Base-by-base conservation (phyloP, 768 basidiomycete species). In the Amanita phalloides region DNA sequence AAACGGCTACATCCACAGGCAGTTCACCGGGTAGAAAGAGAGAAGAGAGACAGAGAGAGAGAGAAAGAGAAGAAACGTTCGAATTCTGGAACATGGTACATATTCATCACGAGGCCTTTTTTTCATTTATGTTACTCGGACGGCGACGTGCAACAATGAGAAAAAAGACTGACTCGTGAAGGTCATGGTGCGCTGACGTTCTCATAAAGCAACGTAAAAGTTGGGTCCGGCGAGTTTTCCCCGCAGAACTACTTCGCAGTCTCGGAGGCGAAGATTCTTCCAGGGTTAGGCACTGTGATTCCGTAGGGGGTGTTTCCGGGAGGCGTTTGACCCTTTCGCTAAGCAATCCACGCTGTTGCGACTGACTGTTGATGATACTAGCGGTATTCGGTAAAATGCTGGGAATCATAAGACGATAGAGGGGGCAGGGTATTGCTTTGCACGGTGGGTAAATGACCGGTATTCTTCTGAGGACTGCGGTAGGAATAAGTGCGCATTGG, bases 361-460 rank as follows among this genome's bases (percentile, higher is more conserved):
- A 57, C 38, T 61, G 62, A 2, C 58, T 55, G 42, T 58, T 57
- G 26, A 68, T 69, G 4, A 65, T 58, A 11, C 54, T 55, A 26
- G 64, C 64, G 0, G 68, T 68, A n/a, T 25, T 71, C 66, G 69
- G 62, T 71, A n/a, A 70, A 6, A 69, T 11, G 11, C 56, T 44
- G 0, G 68, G 69, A n/a, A 35, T 71, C 61, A 43, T 72, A 71
- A 4, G 64, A 53, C 11, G 65, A 62, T 9, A 68, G 45, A 1
- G 68, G 68, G 68, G 0, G 68, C 69, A 25, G 70, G 68, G 56
- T 67, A 70, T 54, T 70, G 69, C 54, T 66, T 66, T 37, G 47
- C 51, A 8, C n/a, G 65, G 63, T 7, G 54, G 14, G 47, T 21
- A 8, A 56, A 53, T 13, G 32, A 28, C 8, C 20, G 38, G 20